Conservation (phyloP, 2,329 filamentous ascomycete species). For the Neofusicoccum ribis region DNA sequence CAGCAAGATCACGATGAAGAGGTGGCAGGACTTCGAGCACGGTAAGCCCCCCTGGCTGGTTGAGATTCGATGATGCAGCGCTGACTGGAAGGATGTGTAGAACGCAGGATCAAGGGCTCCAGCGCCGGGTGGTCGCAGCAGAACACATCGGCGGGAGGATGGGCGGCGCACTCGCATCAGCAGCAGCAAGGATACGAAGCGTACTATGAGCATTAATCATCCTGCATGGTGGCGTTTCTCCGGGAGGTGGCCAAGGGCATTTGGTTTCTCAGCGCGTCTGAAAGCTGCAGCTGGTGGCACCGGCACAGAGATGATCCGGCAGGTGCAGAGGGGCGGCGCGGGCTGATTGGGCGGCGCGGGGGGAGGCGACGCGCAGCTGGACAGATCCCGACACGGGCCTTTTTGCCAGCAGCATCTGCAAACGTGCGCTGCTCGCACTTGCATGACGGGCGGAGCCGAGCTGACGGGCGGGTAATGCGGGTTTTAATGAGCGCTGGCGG, state of each 20-base stretch:
- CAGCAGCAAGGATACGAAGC: constrained; percentile 39
- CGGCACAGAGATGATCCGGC: constrained; percentile 10
- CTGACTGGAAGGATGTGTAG: constrained; percentile 36
- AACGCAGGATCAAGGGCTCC: constrained; percentile 44
- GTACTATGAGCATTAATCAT: constrained; percentile 39
- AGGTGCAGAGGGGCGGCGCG: background rate
- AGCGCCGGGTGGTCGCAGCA: constrained; percentile 34
- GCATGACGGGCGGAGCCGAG: constrained; percentile 19
- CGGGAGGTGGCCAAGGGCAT: background rate
- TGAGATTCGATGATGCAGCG: background rate
- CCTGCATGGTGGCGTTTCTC: constrained; percentile 15
- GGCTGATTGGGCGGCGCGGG: constrained; percentile 1
- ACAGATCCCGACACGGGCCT: constrained; percentile 13
- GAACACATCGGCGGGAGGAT: constrained; percentile 31
- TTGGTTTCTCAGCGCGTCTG: constrained; percentile 13
- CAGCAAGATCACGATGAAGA: constrained; percentile 98
- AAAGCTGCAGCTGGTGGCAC: constrained; percentile 12
- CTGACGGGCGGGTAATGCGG: constrained; percentile 18
- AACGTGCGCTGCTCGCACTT: constrained; percentile 15
- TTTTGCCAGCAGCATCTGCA: constrained; percentile 16
- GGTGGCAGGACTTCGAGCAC: constrained; percentile 95
- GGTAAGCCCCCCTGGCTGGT: constrained; percentile 47
- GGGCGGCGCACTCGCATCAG: constrained; percentile 31
- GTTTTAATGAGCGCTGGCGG: background rate
- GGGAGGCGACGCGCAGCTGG: constrained; percentile 5